Percentiles rank a stretch among this genome's conserved stretches.
Evolutionary conservation across 108 stramenopile species (phyloP).

Genomic region (Fragilariopsis cylindrus): DNA sequence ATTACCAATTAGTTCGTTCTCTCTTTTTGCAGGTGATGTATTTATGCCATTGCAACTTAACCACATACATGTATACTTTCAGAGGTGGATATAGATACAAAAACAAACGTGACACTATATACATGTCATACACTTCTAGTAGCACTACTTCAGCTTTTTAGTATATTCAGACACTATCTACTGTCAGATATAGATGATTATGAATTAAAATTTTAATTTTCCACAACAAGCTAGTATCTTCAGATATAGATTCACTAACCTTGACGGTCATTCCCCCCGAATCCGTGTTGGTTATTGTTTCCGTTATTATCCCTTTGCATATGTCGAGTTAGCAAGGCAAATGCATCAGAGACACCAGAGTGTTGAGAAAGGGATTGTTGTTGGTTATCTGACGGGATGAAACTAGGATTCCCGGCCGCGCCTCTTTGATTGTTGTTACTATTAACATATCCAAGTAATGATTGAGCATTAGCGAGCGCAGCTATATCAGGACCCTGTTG

Average conservation of each 20-base stretch:
- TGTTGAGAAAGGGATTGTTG: not conserved
- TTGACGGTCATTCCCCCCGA: constrained; percentile 10
- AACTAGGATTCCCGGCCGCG: not conserved
- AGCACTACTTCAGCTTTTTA: no score
- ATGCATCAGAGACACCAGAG: constrained; percentile 17
- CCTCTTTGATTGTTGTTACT: constrained; percentile 3
- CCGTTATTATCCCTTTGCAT: constrained; percentile 18
- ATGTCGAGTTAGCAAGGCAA: constrained; percentile 21
- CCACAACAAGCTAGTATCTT: no score
- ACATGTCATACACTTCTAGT: no score
- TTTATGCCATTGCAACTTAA: no score
- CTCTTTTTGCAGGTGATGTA: no score
- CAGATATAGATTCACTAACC: not conserved
- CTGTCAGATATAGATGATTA: no score
- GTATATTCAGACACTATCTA: no score
- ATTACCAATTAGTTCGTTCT: no score
- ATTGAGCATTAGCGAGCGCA: constrained; percentile 20
- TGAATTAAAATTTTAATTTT: no score
- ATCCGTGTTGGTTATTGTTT: constrained; percentile 11
- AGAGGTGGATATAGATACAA: no score
- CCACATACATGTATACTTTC: no score
- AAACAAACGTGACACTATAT: no score
- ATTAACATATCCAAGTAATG: constrained; percentile 9
- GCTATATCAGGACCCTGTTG: constrained; percentile 1
- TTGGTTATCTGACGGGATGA: not conserved